Evolutionary conservation across 2,329 filamentous ascomycete species (phyloP).

Genomic region (Xylaria sp.): DNA sequence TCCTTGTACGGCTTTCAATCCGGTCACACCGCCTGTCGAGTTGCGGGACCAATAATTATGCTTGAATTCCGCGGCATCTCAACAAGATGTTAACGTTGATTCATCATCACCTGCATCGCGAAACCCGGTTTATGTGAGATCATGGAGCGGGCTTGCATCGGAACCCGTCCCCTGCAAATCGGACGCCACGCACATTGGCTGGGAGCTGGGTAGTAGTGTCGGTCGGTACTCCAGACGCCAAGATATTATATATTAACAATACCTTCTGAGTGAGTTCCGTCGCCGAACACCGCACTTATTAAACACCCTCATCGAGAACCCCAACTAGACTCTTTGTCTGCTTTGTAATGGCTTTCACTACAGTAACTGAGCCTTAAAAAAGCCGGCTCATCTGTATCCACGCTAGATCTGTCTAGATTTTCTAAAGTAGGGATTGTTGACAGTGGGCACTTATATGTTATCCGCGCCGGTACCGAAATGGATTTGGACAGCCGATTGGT

Average conservation of each 20-base stretch:
- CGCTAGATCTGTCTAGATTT: background rate
- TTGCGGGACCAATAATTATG: background rate
- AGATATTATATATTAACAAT: constrained; percentile 6
- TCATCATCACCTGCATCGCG: constrained; percentile 17
- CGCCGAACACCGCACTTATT: background rate
- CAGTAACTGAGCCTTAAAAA: constrained; percentile 6
- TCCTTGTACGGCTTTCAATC: background rate
- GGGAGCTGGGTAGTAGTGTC: background rate
- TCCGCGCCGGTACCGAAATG: constrained; percentile 20
- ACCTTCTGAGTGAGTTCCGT: background rate
- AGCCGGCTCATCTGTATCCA: background rate
- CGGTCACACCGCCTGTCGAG: constrained; percentile 12
- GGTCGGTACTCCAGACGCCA: background rate
- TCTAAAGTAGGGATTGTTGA: background rate
- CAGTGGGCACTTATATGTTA: background rate
- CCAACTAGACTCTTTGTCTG: constrained; percentile 5
- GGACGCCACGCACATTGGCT: constrained; percentile 3
- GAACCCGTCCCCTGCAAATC: constrained; percentile 27
- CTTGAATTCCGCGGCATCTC: background rate
- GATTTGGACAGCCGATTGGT: constrained; percentile 14
- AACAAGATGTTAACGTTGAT: constrained; percentile 11
- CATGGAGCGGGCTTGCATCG: constrained; percentile 3
- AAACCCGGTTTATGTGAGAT: constrained; percentile 1
- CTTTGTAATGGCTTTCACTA: background rate
- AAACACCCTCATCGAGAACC: background rate